Evolutionary conservation across 768 basidiomycete species (phyloP), one percentile per base, ranked within the genome.

Genomic region (Butyriboletus loyo): DNA sequence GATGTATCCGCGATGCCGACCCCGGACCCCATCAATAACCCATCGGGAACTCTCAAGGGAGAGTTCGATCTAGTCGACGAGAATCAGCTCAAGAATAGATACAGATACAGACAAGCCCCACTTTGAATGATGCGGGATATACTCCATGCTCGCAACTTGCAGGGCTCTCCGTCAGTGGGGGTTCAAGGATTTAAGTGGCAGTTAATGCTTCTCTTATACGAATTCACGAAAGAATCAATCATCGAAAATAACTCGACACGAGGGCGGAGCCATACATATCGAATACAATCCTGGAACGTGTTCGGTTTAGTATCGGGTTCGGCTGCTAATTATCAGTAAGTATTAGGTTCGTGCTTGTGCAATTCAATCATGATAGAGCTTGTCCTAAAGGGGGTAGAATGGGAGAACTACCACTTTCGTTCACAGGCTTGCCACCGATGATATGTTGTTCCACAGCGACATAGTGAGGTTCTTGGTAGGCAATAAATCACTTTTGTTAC

Each of bases 371-470:
- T 37, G 22, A 35, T 25, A 17, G 43, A 38, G 27, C 35, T 46
- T 37, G n/a, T 46, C 52, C 48, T 6, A 43, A 57, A 40, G 27
- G 27, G 36, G 40, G 40, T 24, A 27, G n/a, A 57, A 53, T 49
- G 47, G 58, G 49, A 49, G 27, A n/a, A 36, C 27, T 7, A 13
- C 50, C 36, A n/a, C 24, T 27, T 42, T 37, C 50, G 38, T 49
- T 46, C n/a, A 47, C 37, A 46, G n/a, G 14, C 14, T 36, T 19
- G 35, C 37, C 47, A 9, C 37, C 34, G 22, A 41, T 22, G 34
- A 5, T 44, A 30, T 22, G 25, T 28, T 25, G 19, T 17, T 36
- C 52, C 37, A 52, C 36, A 38, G 24, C 30, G 38, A 22, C 49
- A 8, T 4, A 49, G 30, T 14, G 32, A 17, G 25, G 19, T 27